These are phyloP conservation scores for Hysterium pulicare DNA, from an alignment of 2,329 filamentous ascomycete species.

Conservation along the genomic window DNA sequence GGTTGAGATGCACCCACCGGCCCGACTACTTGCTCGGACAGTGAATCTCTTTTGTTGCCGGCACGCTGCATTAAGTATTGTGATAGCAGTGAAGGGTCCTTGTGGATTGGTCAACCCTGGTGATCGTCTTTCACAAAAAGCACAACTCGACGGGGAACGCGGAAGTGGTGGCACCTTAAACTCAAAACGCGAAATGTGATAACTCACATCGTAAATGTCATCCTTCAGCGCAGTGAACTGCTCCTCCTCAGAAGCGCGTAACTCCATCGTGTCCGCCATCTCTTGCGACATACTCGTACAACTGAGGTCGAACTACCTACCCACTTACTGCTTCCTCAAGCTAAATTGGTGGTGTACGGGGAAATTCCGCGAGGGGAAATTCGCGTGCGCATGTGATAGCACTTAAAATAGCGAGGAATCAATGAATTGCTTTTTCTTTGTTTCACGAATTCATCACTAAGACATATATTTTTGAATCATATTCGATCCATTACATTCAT, in stretches of 20 bases:
- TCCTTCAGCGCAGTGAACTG: constrained; percentile 25
- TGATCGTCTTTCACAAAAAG: constrained; percentile 20
- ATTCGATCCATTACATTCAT: too few species aligned
- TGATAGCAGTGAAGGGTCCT: constrained; percentile 38
- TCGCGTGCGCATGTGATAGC: too few species aligned
- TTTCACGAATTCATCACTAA: too few species aligned
- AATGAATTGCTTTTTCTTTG: too few species aligned
- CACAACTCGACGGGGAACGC: constrained; percentile 20
- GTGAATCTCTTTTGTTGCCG: constrained; percentile 8
- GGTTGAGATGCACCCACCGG: not conserved
- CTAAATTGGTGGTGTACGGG: too few species aligned
- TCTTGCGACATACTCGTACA: too few species aligned
- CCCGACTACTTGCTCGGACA: constrained; percentile 3
- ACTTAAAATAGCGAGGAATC: too few species aligned
- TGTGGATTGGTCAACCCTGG: constrained; percentile 20
- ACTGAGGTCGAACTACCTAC: too few species aligned
- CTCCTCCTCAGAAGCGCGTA: constrained; percentile 19
- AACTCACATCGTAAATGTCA: constrained; percentile 33
- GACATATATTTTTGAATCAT: too few species aligned
- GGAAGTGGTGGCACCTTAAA: constrained; percentile 4
- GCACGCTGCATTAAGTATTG: constrained; percentile 33
- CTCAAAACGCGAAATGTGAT: constrained; percentile 8
- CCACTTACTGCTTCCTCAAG: too few species aligned
- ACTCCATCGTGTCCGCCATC: too few species aligned
- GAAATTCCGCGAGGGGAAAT: too few species aligned